Percentiles rank a stretch among this genome's conserved stretches.
Conservation (phyloP, 2,329 filamentous ascomycete genomes). For the Emergomyces africanus region DNA sequence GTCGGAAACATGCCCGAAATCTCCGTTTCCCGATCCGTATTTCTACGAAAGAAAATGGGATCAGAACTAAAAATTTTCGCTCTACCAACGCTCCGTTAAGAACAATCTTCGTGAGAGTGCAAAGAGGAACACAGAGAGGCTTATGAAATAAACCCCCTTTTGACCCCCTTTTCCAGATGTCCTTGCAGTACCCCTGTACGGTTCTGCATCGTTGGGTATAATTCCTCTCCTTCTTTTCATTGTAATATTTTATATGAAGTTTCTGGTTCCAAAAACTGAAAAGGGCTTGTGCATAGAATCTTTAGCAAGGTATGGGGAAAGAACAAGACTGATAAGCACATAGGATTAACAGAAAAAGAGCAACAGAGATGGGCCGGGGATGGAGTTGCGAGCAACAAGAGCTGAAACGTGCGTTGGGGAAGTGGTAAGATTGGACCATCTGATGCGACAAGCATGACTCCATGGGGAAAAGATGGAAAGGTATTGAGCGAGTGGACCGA, state of each 20-base stretch:
- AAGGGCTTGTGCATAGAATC: background rate
- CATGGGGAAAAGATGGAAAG: background rate
- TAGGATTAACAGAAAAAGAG: background rate
- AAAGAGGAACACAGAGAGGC: background rate
- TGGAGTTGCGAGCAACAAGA: background rate
- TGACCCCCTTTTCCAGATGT: constrained; percentile 30
- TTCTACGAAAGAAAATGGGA: constrained; percentile 15
- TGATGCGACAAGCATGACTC: background rate
- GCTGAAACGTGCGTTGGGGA: background rate
- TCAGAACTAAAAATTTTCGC: constrained; percentile 21
- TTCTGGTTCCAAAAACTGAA: background rate
- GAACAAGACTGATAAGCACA: background rate
- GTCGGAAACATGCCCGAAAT: background rate
- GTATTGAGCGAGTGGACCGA: background rate
- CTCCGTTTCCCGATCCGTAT: background rate
- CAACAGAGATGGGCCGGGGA: background rate
- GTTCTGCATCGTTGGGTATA: constrained; percentile 55
- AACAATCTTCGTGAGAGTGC: constrained; percentile 42
- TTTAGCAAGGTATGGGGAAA: background rate
- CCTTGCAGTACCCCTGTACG: constrained; percentile 57
- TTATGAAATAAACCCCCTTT: constrained; percentile 15
- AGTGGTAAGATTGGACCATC: background rate
- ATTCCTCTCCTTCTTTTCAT: background rate
- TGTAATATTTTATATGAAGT: background rate
- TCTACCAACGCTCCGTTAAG: constrained; percentile 81